Conservation (phyloP, 345 rosid species). For the Limnanthes douglasii region DNA sequence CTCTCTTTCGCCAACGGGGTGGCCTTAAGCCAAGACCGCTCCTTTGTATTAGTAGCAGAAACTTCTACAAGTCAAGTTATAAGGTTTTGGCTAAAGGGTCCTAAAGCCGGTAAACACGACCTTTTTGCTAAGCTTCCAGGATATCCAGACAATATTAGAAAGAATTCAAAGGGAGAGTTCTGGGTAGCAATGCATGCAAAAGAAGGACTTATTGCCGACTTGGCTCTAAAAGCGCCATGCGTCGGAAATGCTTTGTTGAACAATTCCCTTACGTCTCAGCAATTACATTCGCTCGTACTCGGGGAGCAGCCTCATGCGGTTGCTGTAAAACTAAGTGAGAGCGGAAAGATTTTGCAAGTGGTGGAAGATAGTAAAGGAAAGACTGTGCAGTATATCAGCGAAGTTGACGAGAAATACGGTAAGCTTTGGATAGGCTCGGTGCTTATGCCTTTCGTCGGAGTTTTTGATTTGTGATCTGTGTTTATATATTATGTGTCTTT, state of each 20-base stretch:
- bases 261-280: neutral
- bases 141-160: neutral
- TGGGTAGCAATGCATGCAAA: neutral
- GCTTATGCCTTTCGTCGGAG: slow-evolving; percentile 48
- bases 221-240: neutral
- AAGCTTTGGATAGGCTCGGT: slow-evolving; percentile 9
- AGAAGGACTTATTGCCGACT: neutral
- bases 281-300: neutral
- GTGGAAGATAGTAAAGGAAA: slow-evolving; percentile 54
- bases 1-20: neutral
- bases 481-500: too few relatives aligned
- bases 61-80: neutral
- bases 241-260: neutral
- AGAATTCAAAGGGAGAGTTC: neutral
- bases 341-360: slow-evolving; percentile 29
- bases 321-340: slow-evolving; percentile 22
- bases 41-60: neutral
- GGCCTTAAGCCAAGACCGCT: neutral
- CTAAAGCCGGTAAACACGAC: neutral
- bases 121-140: neutral
- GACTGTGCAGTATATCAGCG: neutral
- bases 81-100: neutral
- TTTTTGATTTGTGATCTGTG: slow-evolving; percentile 36
- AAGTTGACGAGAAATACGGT: neutral
- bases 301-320: neutral